These are phyloP conservation scores for Ramaria sp. DNA, from an alignment of 768 basidiomycete species.

Conservation along the genomic window DNA sequence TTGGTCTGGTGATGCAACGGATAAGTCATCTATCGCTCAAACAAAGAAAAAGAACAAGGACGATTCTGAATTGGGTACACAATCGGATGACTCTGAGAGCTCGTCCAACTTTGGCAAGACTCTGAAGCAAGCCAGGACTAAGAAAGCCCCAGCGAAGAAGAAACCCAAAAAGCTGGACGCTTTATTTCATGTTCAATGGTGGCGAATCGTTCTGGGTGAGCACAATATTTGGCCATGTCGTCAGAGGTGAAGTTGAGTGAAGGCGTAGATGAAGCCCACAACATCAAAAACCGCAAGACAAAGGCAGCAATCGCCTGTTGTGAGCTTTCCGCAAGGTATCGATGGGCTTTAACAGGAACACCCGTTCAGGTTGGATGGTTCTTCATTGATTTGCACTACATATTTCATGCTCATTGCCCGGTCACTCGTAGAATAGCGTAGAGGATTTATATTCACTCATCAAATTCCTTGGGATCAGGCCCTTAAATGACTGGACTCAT, in stretches of 20 bases:
- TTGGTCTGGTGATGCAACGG: constrained; percentile 38
- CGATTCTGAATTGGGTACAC: constrained; percentile 22
- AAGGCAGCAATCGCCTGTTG: constrained; percentile 73
- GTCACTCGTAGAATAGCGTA: constrained; percentile 61
- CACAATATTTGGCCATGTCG: not conserved
- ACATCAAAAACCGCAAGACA: constrained; percentile 80
- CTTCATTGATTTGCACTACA: not conserved
- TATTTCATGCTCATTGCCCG: no score
- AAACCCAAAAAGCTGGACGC: constrained; percentile 44
- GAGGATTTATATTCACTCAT: constrained; percentile 84
- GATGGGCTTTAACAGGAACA: constrained; percentile 86
- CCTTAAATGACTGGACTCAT: constrained; percentile 65
- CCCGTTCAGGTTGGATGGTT: constrained; percentile 33
- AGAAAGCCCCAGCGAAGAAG: constrained; percentile 30
- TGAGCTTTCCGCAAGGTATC: constrained; percentile 62
- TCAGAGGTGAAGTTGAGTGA: not conserved
- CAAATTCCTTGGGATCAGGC: constrained; percentile 78
- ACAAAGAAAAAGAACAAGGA: constrained; percentile 27
- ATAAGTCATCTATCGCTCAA: constrained; percentile 39
- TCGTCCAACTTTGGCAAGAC: constrained; percentile 36
- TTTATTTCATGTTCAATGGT: constrained; percentile 74
- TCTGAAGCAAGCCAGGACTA: constrained; percentile 27
- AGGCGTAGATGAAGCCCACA: constrained; percentile 77
- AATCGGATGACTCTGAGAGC: constrained; percentile 28
- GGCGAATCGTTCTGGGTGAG: constrained; percentile 74